A percentile compares a stretch with the other conserved stretches of the same genome.
These are phyloP conservation scores for Aegle marmelos DNA, from an alignment of 345 rosid genomes.

Conservation along the genomic window DNA sequence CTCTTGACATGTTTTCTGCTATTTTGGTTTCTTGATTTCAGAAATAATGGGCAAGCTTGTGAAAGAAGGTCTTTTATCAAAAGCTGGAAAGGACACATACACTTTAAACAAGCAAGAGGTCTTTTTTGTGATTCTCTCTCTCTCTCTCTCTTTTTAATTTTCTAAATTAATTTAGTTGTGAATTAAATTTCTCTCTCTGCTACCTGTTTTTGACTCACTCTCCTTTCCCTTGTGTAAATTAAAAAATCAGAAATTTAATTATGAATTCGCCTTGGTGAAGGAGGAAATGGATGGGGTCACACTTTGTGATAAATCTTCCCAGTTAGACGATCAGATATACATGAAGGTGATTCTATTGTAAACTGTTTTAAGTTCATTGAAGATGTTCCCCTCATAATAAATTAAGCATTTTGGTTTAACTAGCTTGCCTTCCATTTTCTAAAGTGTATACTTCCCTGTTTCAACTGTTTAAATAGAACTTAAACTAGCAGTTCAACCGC, in stretches of 20 bases:
- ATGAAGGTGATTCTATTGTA: slow-evolving; percentile 49
- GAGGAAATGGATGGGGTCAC: slow-evolving; percentile 56
- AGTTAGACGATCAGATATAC: slow-evolving; percentile 59
- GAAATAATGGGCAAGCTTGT: slow-evolving; percentile 84
- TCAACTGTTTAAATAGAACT: too few relatives aligned
- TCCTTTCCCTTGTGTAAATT: slow-evolving; percentile 3
- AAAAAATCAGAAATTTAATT: slow-evolving; percentile 41
- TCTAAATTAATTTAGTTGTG: not conserved
- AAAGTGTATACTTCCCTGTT: not conserved
- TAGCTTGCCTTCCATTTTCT: not conserved
- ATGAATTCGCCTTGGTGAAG: slow-evolving; percentile 64
- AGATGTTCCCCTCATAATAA: not conserved
- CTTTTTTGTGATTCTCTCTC: not conserved
- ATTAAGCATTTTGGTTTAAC: not conserved
- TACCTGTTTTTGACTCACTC: slow-evolving; percentile 4
- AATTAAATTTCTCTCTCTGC: slow-evolving; percentile 4
- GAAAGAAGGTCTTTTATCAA: slow-evolving; percentile 58
- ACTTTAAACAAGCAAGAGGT: slow-evolving; percentile 63
- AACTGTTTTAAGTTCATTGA: not conserved
- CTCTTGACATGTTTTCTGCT: not conserved
- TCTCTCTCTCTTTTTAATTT: not conserved
- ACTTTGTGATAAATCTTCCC: slow-evolving; percentile 38
- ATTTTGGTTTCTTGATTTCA: slow-evolving; percentile 33
- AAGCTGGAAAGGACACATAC: slow-evolving; percentile 61
- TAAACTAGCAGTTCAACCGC: not conserved